A percentile compares a stretch with the other conserved stretches of the same genome.
Evolutionary conservation across 1,139 yeast species (phyloP).

Genomic region (Geotrichum phurueaensis): DNA sequence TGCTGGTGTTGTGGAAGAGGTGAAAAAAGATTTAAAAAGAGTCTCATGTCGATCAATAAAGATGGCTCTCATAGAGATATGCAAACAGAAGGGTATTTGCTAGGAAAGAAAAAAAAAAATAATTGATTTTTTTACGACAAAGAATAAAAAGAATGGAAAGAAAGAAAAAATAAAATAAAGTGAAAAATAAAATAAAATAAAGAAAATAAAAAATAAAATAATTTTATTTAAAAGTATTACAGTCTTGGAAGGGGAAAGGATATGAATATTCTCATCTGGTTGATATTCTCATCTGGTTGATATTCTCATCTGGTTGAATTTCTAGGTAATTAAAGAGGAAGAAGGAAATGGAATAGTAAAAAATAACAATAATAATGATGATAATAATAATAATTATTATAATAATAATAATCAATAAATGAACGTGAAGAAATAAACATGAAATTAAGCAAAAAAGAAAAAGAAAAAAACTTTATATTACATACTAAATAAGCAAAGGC

Average conservation of each 20-base stretch:
- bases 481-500: too few species aligned
- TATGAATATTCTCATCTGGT: too few species aligned
- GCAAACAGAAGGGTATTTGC: background rate
- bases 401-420: background rate
- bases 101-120: too few species aligned
- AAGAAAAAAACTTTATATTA: too few species aligned
- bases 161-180: background rate
- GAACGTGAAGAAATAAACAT: too few species aligned
- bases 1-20: background rate
- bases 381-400: background rate
- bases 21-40: background rate
- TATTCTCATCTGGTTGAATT: too few species aligned
- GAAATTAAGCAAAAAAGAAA: too few species aligned
- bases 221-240: background rate
- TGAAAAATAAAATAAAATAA: background rate
- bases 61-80: background rate
- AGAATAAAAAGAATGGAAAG: background rate
- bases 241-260: background rate
- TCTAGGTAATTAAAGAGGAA: too few species aligned
- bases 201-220: constrained; percentile 1
- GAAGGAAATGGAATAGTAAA: too few species aligned
- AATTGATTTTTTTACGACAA: too few species aligned
- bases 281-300: too few species aligned
- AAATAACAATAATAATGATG: background rate
- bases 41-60: background rate